Evolutionary conservation across 257 asterid species (phyloP).

Genomic region (Cordia subcordata): DNA sequence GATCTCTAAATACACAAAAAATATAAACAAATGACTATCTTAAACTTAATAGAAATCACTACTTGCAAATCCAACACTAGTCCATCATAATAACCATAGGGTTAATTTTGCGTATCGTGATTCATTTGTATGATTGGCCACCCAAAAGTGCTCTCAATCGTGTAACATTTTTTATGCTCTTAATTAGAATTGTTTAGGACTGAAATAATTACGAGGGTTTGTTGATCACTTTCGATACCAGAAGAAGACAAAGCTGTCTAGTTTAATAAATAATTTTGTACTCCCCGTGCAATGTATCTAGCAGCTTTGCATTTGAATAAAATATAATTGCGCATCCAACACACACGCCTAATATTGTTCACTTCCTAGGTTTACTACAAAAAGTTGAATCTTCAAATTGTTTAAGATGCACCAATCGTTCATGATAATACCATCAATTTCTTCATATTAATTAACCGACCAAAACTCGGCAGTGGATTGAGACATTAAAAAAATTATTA

Average conservation of each 20-base stretch:
- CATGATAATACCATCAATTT: too few species aligned
- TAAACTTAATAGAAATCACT: too few species aligned
- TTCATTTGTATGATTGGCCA: not conserved
- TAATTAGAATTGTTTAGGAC: not conserved
- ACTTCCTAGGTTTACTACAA: conserved; percentile 13
- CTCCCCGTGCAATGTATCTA: conserved; percentile 24
- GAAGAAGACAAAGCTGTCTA: conserved; percentile 20
- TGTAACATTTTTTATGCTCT: not conserved
- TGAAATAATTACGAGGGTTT: not conserved
- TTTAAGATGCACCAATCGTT: too few species aligned
- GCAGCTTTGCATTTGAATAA: not conserved
- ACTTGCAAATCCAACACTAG: too few species aligned
- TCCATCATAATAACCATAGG: conserved; percentile 47
- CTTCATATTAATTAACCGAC: too few species aligned
- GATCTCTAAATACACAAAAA: too few species aligned
- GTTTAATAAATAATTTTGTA: conserved; percentile 1
- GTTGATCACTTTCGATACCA: not conserved
- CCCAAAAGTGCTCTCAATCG: not conserved
- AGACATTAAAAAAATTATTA: too few species aligned
- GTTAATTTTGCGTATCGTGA: not conserved
- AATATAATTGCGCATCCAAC: not conserved
- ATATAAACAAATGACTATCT: too few species aligned
- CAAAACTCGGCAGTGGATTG: too few species aligned
- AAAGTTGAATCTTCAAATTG: conserved; percentile 16
- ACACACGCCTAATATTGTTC: conserved; percentile 9